phyloP scores from a whole-genome alignment of 139 green algal species.

The Gonium pectorale region DNA sequence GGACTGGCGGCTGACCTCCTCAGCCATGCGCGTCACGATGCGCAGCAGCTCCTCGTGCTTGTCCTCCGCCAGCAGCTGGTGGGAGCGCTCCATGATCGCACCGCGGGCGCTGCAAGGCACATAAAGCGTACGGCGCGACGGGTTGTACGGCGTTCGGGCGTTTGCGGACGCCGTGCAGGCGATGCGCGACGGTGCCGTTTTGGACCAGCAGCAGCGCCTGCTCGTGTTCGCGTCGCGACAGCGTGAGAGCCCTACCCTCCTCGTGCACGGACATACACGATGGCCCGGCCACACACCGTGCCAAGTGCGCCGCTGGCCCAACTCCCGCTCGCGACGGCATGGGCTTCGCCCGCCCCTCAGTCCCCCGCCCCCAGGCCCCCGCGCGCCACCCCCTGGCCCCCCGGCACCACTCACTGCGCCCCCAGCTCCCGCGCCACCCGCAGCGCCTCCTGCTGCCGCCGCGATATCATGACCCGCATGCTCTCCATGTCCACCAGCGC shows the following conservation, averaged over 20 bases:
- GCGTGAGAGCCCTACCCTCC: background rate
- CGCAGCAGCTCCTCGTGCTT: constrained; percentile 33
- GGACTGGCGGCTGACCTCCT: constrained; percentile 9
- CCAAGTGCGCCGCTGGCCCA: background rate
- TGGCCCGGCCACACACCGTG: background rate
- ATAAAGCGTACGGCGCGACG: too few species aligned
- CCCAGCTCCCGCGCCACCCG: background rate
- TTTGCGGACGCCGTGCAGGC: too few species aligned
- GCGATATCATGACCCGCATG: background rate
- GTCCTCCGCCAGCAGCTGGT: constrained; percentile 6
- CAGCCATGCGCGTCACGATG: constrained; percentile 15
- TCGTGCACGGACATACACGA: background rate
- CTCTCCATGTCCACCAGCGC: background rate
- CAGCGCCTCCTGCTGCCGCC: background rate
- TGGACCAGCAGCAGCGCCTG: too few species aligned
- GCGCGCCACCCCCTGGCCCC: too few species aligned
- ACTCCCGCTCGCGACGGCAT: background rate
- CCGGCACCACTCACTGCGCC: background rate
- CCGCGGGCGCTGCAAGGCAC: background rate
- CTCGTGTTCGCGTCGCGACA: background rate
- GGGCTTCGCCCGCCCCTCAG: background rate
- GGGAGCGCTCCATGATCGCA: background rate
- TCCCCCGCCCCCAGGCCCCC: background rate
- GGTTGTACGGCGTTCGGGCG: too few species aligned
- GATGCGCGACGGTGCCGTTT: too few species aligned